Evolutionary conservation across 192 early-diverging fungal genomes (phyloP), one percentile per base, ranked within the genome.

Genomic region (Umbelopsis ramanniana): DNA sequence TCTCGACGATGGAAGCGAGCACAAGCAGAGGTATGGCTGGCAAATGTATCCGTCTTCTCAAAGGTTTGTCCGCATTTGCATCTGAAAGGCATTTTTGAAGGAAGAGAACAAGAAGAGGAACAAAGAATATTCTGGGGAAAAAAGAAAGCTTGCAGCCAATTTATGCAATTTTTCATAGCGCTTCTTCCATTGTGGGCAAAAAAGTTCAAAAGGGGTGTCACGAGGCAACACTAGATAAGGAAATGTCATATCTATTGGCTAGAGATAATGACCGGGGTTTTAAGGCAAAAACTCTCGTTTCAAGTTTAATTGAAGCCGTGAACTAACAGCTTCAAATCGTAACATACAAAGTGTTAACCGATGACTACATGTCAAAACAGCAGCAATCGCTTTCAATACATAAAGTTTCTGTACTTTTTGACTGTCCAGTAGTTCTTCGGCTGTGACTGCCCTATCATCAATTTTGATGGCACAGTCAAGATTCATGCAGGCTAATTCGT

Each of bases 41-140:
- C 69, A 72, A 81, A 81, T 1, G 79, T 66, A 72, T 81, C 79
- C 15, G 72, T 69, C 52, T 77, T 76, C 66, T 81, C 79, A 72
- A 77, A 81, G 40, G 79, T 81, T 75, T 73, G 73, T 69, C 79
- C 79, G 68, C 79, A 81, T 74, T 77, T 76, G 63, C 79, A 81
- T 68, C 75, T 72, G 69, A 81, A 81, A 23, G 79, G 79, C 79
- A 81, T 81, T n/a, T 3, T 75, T 33, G 63, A 72, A 52, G 57
- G 29, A 45, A 47, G 54, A 53, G 40, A n/a, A 71, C 48, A 47
- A 14, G 47, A 46, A 46, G 43, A 24, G 57, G 47, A 46, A 11
- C 22, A n/a, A 43, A 43, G 6, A 5, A 12, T 43, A 43, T 7
- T 43, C 63, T 60, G 15, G 23, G 50, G 33, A 50, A n/a, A 37